Evolutionary conservation across 2,329 filamentous ascomycete species (phyloP), one percentile per base, ranked within the genome.

Genomic region (Chlorencoelia australis): DNA sequence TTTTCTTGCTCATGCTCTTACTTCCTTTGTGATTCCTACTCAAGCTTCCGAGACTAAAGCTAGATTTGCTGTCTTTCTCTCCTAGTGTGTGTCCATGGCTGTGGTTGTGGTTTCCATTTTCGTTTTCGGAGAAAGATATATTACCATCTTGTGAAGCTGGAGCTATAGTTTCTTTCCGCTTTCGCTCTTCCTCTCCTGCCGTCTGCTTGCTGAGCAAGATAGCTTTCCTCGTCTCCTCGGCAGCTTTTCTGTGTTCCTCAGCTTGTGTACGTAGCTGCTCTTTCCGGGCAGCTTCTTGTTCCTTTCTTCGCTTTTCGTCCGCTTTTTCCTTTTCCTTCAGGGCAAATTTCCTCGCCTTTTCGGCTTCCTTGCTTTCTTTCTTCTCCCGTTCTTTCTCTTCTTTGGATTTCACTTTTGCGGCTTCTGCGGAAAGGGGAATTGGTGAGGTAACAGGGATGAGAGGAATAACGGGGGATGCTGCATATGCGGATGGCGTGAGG

Each of bases 1-100:
- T 82, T 59, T 81, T 85, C 44, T 79, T 75, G 32, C 82, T 51
- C 64, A 94, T 71, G 45, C 83, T 87, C 63, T 84, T 89, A 57
- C 79, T 85, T 7, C 75, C 75, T 37, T 79, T 70, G 48, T 78
- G 73, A 45, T 82, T 77, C 29, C 83, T 69, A 50, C 37, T 49
- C 14, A 54, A 39, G 8, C 41, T 43, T 5, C 42, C 30, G 16
- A 46, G 24, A 14, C 39, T 39, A 20, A 75, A 66, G 4, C 66
- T 63, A 30, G 62, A 62, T 15, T 47, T 45, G 6, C 30, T 33
- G 20, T 44, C 22, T 16, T 18, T 27, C 39, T 47, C 24, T 19
- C n/a, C n/a, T n/a, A n/a, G n/a, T n/a, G n/a, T n/a, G n/a, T n/a
- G n/a, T n/a, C n/a, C n/a, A n/a, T n/a, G n/a, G n/a, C n/a, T n/a